phyloP scores from a whole-genome alignment of 768 basidiomycete genomes.

The Kockovaella imperatae region DNA sequence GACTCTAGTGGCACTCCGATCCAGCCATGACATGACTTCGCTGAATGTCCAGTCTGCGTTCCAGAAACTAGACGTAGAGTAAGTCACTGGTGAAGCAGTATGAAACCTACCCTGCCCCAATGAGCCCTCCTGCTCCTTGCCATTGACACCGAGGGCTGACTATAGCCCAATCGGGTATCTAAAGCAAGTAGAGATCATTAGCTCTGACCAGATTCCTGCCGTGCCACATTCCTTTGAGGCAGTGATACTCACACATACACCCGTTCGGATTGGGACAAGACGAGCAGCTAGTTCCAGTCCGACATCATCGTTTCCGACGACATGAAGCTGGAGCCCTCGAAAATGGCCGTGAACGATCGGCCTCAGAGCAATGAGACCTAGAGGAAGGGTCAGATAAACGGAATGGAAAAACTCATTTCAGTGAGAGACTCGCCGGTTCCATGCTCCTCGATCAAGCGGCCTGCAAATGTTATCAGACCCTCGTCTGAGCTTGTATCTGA shows the following conservation, averaged over 20 bases:
- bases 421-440: slow-evolving; percentile 12
- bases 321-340: too few relatives aligned
- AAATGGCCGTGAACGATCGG: too few relatives aligned
- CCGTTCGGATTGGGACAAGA: slow-evolving; percentile 79
- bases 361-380: too few relatives aligned
- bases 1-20: too few relatives aligned
- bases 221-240: background rate
- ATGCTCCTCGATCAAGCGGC: slow-evolving; percentile 18
- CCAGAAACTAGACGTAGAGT: slow-evolving; percentile 34
- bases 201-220: background rate
- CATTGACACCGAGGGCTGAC: slow-evolving; percentile 52
- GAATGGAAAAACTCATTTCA: too few relatives aligned
- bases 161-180: slow-evolving; percentile 66
- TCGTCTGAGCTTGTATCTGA: slow-evolving; percentile 26
- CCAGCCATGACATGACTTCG: slow-evolving; percentile 40
- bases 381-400: too few relatives aligned
- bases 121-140: slow-evolving; percentile 63
- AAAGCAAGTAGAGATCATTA: background rate
- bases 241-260: slow-evolving; percentile 50
- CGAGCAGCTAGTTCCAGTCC: slow-evolving; percentile 63
- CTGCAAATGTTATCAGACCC: slow-evolving; percentile 18
- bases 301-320: slow-evolving; percentile 53
- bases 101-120: slow-evolving; percentile 63
- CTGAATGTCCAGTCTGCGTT: slow-evolving; percentile 38
- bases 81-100: slow-evolving; percentile 3